phyloP scores from a whole-genome alignment of 2,329 filamentous ascomycete genomes.

The Aspergillus neoniger region DNA sequence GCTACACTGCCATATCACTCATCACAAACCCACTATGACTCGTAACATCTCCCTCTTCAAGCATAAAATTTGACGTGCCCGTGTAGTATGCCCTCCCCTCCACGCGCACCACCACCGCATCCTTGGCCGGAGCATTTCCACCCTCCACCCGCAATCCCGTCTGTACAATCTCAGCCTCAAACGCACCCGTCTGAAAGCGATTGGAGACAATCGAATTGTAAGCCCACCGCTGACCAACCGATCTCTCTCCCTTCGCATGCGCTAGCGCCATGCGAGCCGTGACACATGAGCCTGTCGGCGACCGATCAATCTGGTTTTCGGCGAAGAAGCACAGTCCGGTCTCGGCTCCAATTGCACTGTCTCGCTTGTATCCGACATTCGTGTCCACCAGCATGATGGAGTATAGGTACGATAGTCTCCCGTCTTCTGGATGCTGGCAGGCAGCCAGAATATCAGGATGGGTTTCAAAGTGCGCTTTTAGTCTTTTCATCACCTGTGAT shows the following conservation, averaged over 20 bases:
- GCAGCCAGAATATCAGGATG: constrained; percentile 24
- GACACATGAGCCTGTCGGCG: constrained; percentile 43
- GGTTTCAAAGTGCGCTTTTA: constrained; percentile 20
- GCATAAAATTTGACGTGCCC: constrained; percentile 29
- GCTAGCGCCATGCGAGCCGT: constrained; percentile 41
- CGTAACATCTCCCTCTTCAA: constrained; percentile 33
- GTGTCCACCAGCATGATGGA: constrained; percentile 44
- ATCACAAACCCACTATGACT: constrained; percentile 25
- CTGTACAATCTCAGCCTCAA: constrained; percentile 28
- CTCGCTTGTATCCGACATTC: constrained; percentile 17
- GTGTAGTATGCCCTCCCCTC: constrained; percentile 39
- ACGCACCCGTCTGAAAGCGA: constrained; percentile 25
- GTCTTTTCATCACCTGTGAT: constrained; percentile 25
- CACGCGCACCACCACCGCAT: constrained; percentile 30
- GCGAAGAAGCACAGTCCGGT: constrained; percentile 50
- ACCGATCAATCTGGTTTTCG: constrained; percentile 51
- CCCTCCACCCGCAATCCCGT: constrained; percentile 5
- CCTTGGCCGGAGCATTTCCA: not conserved
- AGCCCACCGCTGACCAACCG: constrained; percentile 28
- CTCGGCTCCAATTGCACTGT: constrained; percentile 35
- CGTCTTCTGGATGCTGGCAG: constrained; percentile 34
- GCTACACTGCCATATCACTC: constrained; percentile 1
- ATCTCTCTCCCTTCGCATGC: constrained; percentile 31
- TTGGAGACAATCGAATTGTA: constrained; percentile 43
- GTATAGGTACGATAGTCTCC: constrained; percentile 43